Percentiles rank a stretch among this genome's conserved stretches.
These are phyloP conservation scores for Dimocarpus longan DNA, from an alignment of 345 rosid genomes.

Conservation along the genomic window DNA sequence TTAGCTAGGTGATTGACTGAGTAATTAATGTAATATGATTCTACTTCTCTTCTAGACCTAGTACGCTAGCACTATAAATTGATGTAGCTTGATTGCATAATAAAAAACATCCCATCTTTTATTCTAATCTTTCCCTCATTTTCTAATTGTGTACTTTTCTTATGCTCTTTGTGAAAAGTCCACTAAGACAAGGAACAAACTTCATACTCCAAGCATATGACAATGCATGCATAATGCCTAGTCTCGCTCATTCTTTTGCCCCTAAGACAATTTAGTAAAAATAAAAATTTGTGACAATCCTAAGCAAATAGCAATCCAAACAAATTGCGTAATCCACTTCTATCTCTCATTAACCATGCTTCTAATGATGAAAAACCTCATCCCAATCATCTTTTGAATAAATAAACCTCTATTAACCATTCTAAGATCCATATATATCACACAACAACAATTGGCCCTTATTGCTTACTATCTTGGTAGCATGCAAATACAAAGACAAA, in stretches of 20 bases:
- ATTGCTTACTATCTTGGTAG: background rate
- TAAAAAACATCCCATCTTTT: too few relatives aligned
- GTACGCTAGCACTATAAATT: too few relatives aligned
- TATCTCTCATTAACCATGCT: background rate
- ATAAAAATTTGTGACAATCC: background rate
- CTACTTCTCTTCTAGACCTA: too few relatives aligned
- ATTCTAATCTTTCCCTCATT: too few relatives aligned
- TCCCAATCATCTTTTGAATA: background rate
- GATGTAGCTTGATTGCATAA: too few relatives aligned
- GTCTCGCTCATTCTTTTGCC: background rate
- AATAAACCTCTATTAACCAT: background rate
- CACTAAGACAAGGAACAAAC: background rate
- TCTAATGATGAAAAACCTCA: background rate
- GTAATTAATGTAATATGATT: too few relatives aligned
- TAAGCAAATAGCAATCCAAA: background rate
- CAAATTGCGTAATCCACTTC: background rate
- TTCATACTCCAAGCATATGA: background rate
- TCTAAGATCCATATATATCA: background rate
- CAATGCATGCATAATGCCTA: background rate
- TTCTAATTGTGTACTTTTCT: too few relatives aligned
- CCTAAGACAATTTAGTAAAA: background rate
- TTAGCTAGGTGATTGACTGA: too few relatives aligned
- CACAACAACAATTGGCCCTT: background rate
- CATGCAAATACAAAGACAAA: background rate
- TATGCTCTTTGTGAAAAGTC: too few relatives aligned